These are phyloP conservation scores for Trichoderma cornu-damae DNA, from an alignment of 2,329 filamentous ascomycete species.

Conservation along the genomic window DNA sequence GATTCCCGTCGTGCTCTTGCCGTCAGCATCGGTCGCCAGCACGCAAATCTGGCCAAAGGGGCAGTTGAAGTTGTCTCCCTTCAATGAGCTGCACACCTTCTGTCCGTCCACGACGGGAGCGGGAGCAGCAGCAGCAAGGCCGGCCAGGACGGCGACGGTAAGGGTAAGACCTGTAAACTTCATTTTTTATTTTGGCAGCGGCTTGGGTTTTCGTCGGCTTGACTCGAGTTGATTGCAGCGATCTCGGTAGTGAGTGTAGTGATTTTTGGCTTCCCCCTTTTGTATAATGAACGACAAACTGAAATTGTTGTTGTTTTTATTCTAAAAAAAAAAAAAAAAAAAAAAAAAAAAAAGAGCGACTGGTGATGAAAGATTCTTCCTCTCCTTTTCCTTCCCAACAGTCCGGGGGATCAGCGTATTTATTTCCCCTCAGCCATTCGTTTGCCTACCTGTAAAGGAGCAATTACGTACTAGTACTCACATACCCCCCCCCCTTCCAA, in stretches of 20 bases:
- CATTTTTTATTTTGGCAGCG: conserved; percentile 8
- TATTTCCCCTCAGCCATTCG: not conserved
- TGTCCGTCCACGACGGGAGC: conserved; percentile 1
- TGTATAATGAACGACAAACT: not conserved
- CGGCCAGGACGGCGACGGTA: not conserved
- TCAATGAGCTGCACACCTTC: not conserved
- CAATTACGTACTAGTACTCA: not conserved
- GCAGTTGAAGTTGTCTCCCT: not conserved
- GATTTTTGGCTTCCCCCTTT: not conserved
- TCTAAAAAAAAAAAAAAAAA: no score
- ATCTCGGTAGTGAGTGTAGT: conserved; percentile 1
- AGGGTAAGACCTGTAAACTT: conserved; percentile 6
- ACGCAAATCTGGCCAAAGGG: conserved; percentile 7
- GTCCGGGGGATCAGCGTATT: conserved; percentile 11
- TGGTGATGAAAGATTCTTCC: not conserved
- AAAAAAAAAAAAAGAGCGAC: conserved; percentile 16
- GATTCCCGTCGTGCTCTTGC: not conserved
- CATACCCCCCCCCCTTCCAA: not conserved
- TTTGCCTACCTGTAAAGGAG: no score
- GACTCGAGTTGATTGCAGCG: not conserved
- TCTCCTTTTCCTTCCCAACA: not conserved
- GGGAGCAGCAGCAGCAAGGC: conserved; percentile 8
- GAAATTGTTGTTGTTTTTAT: no score
- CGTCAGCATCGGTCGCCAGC: not conserved
- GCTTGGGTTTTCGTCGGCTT: not conserved